Conservation (phyloP, 2,329 filamentous ascomycete genomes). For the Colletotrichum sojae region DNA sequence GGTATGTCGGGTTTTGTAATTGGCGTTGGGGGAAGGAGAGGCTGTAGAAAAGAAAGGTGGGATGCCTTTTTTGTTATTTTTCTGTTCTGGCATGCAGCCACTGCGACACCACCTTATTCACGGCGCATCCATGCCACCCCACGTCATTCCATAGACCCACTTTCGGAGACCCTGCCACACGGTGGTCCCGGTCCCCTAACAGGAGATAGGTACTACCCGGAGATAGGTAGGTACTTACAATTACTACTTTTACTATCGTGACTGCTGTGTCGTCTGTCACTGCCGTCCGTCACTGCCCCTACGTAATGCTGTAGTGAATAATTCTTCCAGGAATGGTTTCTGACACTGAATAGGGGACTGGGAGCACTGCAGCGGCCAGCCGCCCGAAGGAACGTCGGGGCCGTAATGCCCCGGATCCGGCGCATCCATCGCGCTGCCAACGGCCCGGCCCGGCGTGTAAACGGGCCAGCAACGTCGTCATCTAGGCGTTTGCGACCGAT, state of each 20-base stretch:
- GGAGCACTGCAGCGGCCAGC: not conserved
- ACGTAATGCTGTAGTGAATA: no score
- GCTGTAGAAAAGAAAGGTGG: slow-evolving; percentile 24
- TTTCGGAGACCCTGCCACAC: not conserved
- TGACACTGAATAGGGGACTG: no score
- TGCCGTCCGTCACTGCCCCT: no score
- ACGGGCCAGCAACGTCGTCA: not conserved
- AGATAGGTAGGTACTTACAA: no score
- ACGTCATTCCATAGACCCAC: slow-evolving; percentile 33
- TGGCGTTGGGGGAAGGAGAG: slow-evolving; percentile 4
- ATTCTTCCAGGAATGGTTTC: no score
- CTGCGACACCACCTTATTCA: not conserved
- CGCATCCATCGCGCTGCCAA: slow-evolving; percentile 6
- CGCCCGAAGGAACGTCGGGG: slow-evolving; percentile 19
- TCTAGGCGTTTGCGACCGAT: not conserved
- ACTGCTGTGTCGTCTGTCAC: no score
- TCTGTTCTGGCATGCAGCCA: slow-evolving; percentile 29
- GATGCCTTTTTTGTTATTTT: slow-evolving; percentile 35
- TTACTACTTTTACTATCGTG: no score
- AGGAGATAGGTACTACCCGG: no score
- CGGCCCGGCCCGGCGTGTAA: slow-evolving; percentile 20
- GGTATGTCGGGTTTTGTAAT: slow-evolving; percentile 23
- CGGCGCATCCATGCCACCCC: slow-evolving; percentile 20
- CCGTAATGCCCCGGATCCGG: slow-evolving; percentile 26
- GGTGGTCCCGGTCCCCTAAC: no score